Evolutionary conservation across 352 stramenopile species (phyloP).

Genomic region (Saprolegnia parasitica): DNA sequence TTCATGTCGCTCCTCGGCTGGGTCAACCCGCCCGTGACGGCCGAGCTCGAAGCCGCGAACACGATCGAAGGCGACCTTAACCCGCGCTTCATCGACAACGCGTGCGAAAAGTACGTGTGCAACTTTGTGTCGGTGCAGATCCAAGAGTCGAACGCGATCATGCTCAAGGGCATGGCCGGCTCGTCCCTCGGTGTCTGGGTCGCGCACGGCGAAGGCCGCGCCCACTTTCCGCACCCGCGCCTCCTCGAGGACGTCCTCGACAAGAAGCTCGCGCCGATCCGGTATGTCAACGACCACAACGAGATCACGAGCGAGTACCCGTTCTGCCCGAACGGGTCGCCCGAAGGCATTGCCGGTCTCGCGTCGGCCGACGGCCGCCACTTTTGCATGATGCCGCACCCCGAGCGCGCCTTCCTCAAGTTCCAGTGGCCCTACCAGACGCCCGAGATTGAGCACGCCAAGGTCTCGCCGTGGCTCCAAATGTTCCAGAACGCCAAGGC

Average conservation of each 20-base stretch:
- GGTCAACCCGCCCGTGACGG: slow-evolving; percentile 76
- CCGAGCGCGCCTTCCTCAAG: slow-evolving; percentile 95
- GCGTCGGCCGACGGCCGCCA: slow-evolving; percentile 96
- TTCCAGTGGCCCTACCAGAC: slow-evolving; percentile 98
- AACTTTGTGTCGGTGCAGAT: slow-evolving; percentile 96
- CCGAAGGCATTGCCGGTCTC: slow-evolving; percentile 94
- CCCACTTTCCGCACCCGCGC: slow-evolving; percentile 93
- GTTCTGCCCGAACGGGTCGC: slow-evolving; percentile 99
- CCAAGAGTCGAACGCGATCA: slow-evolving; percentile 90
- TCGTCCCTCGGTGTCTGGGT: slow-evolving; percentile 98
- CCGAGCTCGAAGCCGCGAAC: slow-evolving; percentile 47
- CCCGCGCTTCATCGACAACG: slow-evolving; percentile 98
- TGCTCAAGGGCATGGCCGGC: slow-evolving; percentile 98
- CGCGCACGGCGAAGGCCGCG: slow-evolving; percentile 88
- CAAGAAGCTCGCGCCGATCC: slow-evolving; percentile 91
- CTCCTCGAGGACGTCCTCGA: slow-evolving; percentile 86
- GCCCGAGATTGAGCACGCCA: slow-evolving; percentile 64
- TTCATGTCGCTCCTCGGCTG: slow-evolving; percentile 99
- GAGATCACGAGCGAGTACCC: slow-evolving; percentile 95
- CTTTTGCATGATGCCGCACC: slow-evolving; percentile 99
- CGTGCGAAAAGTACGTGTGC: slow-evolving; percentile 94
- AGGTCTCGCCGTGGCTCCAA: slow-evolving; percentile 93
- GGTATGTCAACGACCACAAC: slow-evolving; percentile 96
- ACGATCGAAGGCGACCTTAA: slow-evolving; percentile 62
- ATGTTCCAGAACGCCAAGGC: slow-evolving; percentile 98